Evolutionary conservation across 176 grass and related monocot species (phyloP), one percentile per base, ranked within the genome.

Genomic region (Neostapfia colusana): DNA sequence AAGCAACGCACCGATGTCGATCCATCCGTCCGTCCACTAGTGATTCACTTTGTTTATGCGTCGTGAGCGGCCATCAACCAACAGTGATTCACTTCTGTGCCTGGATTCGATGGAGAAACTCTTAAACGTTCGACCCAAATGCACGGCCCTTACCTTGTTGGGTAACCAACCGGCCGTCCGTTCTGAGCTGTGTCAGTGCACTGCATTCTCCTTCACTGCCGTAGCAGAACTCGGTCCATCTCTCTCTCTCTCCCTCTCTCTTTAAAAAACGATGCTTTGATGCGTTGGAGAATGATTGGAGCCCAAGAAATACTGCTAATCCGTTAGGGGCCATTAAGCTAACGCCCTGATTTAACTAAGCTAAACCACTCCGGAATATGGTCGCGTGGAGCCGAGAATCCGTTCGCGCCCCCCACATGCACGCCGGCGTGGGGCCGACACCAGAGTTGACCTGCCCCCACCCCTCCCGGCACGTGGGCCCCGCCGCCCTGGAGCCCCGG

Each of bases 361-460:
- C 16, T 38, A 57, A 34, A 77, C 42, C 40, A 39, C 18, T 51
- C 40, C 43, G 57, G 83, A 83, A 65, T 78, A 75, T 75, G 82
- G 62, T 85, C 66, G 58, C 85, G 70, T 89, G 83, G 80, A 77
- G 88, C 57, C n/a, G 61, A 63, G 82, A 88, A 75, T 78, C 85
- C 85, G 66, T 72, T 74, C 76, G 38, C 79, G 25, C 25, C 14
- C n/a, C 25, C 66, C 82, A 84, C 85, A 75, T 75, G 81, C 81
- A 28, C 53, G 57, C 16, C 58, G 55, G 44, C 53, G 86, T 74
- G 77, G 81, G 86, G 34, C 82, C 72, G 58, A 72, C 87, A 85
- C 51, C 66, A 27, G 72, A 93, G 91, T 93, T 93, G 91, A 93
- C 88, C 85, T 93, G 88, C 51, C 45, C 85, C 82, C 88, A 73